Base-by-base conservation (phyloP, 176 grass and related monocot genomes). In the Cenchrus americanus region DNA sequence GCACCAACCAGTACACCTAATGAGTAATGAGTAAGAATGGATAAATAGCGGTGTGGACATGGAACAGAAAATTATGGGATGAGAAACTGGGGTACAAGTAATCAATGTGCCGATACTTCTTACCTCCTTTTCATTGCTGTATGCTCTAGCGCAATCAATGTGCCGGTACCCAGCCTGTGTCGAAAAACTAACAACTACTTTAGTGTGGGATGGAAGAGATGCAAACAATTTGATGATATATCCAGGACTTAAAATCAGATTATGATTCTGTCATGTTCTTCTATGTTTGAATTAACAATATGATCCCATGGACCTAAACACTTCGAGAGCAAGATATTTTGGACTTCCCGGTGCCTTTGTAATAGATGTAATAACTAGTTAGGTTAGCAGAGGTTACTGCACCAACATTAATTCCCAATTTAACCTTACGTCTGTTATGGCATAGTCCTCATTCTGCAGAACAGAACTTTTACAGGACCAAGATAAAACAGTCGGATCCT, bases 51-150 rank as follows among this genome's bases (percentile, higher is more conserved):
- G 2, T 11, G 44, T 21, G 66, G 11, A 14, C 4, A 69, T 75
- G 8, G 1, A 73, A 71, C 21, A 2, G 54, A 66, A 18, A 26
- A 61, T 23, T 15, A 87, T 64, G 13, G n/a, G 6, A 48, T 62
- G 9, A 14, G n/a, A 50, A 41, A 15, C 70, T 12, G 44, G 7
- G 19, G 42, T n/a, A 19, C 34, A 27, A 84, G 43, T 57, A 67
- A 30, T 30, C 27, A 30, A 30, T 30, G 27, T 30, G 27, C 27
- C 27, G 27, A 73, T 23, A 83, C 18, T 23, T 24, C 12, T 82
- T 91, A 87, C 92, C 89, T 94, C 92, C 53, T 91, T 87, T 66
- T 91, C 89, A 51, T 94, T 94, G 32, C 19, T 0, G 82, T 94
- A 94, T 58, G 48, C 84, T 77, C 70, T 64, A 40, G 92, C 89